phyloP scores from a whole-genome alignment of 106 monocot species.

The Acorus gramineus region DNA sequence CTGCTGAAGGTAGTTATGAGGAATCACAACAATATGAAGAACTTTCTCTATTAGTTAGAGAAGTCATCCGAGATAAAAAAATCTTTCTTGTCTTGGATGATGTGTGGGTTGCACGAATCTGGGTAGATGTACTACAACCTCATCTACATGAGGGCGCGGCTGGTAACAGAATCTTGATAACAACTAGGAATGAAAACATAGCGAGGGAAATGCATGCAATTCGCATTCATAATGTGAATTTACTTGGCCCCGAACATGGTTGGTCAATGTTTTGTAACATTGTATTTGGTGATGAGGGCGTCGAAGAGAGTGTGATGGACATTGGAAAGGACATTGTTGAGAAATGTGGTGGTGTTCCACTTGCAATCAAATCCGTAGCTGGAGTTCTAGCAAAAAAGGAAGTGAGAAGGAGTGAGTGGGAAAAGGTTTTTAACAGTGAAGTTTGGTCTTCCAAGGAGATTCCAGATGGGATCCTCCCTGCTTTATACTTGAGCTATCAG shows the following conservation, averaged over 20 bases:
- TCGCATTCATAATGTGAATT: neutral
- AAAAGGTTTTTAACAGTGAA: neutral
- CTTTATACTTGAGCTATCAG: too few species aligned
- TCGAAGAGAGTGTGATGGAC: neutral
- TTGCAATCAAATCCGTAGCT: constrained; percentile 8
- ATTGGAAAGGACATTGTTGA: neutral
- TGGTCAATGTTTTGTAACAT: constrained; percentile 13
- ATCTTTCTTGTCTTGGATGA: constrained; percentile 14
- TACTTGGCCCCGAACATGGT: neutral
- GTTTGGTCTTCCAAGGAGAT: too few species aligned
- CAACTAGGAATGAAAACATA: constrained; percentile 9
- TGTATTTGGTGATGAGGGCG: constrained; percentile 1
- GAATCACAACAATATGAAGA: too few species aligned
- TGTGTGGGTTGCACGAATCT: constrained; percentile 5
- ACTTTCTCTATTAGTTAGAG: too few species aligned
- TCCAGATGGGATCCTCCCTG: too few species aligned
- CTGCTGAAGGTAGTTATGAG: too few species aligned
- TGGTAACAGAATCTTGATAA: constrained; percentile 8
- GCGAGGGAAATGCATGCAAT: constrained; percentile 4
- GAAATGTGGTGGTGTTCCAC: constrained; percentile 8
- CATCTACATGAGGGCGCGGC: neutral
- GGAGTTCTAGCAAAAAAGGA: constrained; percentile 5
- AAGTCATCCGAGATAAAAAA: too few species aligned
- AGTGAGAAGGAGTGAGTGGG: neutral
- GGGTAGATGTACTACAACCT: neutral